Evolutionary conservation across 2,329 filamentous ascomycete genomes (phyloP).

Genomic region (Colletotrichum sp.): DNA sequence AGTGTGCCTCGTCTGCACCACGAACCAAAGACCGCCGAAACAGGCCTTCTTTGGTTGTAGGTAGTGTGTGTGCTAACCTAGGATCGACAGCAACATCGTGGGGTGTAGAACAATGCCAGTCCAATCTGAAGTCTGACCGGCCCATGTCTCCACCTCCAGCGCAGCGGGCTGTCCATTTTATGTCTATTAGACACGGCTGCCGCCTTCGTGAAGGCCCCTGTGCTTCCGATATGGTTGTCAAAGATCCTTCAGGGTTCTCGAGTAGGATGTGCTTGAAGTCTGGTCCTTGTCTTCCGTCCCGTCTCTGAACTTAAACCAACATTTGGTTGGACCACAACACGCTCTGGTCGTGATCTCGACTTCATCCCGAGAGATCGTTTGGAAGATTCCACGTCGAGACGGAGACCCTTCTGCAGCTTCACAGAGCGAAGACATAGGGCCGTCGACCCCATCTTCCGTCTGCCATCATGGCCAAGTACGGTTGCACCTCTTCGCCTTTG

Average conservation of each 20-base stretch:
- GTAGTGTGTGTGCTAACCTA: slow-evolving; percentile 21
- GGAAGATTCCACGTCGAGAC: background rate
- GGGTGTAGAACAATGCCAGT: slow-evolving; percentile 30
- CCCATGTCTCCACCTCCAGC: slow-evolving; percentile 31
- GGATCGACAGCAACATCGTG: slow-evolving; percentile 39
- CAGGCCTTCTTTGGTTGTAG: background rate
- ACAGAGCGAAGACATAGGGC: background rate
- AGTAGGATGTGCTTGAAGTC: background rate
- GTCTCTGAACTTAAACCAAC: background rate
- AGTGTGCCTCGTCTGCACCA: slow-evolving; percentile 9
- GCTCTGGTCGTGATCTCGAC: background rate
- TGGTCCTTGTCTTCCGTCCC: background rate
- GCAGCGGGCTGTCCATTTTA: slow-evolving; percentile 31
- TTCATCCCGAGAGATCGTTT: background rate
- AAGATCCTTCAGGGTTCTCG: background rate
- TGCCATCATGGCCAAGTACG: slow-evolving; percentile 20
- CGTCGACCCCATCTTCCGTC: background rate
- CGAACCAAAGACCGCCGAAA: slow-evolving; percentile 13
- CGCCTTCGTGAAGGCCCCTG: slow-evolving; percentile 19
- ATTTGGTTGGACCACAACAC: background rate
- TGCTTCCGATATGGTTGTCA: slow-evolving; percentile 9
- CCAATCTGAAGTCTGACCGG: slow-evolving; percentile 33
- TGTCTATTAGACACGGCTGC: slow-evolving; percentile 29
- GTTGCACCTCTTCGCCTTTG: background rate
- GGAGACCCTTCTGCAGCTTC: background rate